Evolutionary conservation across 768 basidiomycete species (phyloP).

Genomic region (Tylopilus sp.): DNA sequence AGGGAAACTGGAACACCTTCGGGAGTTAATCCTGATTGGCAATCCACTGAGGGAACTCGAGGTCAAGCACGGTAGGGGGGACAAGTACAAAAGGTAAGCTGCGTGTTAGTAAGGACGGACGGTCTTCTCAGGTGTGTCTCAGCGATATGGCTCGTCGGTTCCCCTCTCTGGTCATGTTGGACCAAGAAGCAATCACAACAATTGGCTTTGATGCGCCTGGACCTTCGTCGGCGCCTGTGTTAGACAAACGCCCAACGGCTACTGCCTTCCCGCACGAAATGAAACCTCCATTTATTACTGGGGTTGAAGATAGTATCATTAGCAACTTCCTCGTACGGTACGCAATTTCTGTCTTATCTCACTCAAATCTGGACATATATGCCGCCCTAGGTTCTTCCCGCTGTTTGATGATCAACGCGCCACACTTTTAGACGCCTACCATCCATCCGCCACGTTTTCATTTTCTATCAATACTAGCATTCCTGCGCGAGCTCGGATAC

Average conservation of each 20-base stretch:
- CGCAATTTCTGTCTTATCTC: conserved; percentile 23
- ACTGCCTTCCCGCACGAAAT: conserved; percentile 79
- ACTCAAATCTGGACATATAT: conserved; percentile 1
- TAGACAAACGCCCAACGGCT: conserved; percentile 46
- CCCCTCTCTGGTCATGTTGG: conserved; percentile 76
- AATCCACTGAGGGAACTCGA: conserved; percentile 72
- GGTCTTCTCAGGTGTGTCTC: conserved; percentile 9
- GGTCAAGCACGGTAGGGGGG: conserved; percentile 50
- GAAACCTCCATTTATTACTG: conserved; percentile 69
- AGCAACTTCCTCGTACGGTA: conserved; percentile 78
- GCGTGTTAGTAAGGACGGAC: background rate
- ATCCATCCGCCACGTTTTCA: conserved; percentile 87
- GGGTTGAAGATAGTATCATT: conserved; percentile 65
- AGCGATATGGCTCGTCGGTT: conserved; percentile 84
- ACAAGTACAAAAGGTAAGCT: conserved; percentile 66
- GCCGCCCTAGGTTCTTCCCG: conserved; percentile 67
- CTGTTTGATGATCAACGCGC: conserved; percentile 76
- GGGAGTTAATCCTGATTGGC: conserved; percentile 70
- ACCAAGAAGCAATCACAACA: conserved; percentile 70
- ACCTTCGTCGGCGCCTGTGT: conserved; percentile 39
- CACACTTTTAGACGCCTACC: conserved; percentile 68
- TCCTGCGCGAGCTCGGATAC: conserved; percentile 70
- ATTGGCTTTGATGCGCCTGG: conserved; percentile 78
- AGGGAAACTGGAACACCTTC: conserved; percentile 58
- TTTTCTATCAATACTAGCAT: conserved; percentile 83